Percentiles rank a stretch among this genome's conserved stretches.
These are phyloP conservation scores for Pseudotsuga menziesii DNA, from an alignment of 75 land plant species.

Conservation along the genomic window DNA sequence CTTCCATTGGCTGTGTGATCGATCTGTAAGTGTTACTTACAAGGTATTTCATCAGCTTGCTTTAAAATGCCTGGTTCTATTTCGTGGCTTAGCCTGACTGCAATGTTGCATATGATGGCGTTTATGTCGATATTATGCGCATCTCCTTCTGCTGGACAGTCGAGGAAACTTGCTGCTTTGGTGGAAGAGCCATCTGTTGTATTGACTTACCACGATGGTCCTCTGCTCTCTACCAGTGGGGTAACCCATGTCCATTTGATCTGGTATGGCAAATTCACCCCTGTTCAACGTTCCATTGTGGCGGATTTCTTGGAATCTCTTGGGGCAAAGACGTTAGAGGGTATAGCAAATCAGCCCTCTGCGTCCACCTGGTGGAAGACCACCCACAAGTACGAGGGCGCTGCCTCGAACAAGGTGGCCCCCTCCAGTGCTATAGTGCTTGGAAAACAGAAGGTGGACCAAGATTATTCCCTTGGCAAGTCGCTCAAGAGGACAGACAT, in stretches of 20 bases:
- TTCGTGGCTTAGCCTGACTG: background rate
- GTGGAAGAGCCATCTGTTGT: constrained; percentile 23
- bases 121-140: background rate
- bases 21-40: too few species aligned
- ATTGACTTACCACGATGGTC: constrained; percentile 46
- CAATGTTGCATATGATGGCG: background rate
- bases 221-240: constrained; percentile 24
- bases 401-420: background rate
- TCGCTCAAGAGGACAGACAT: constrained; percentile 16
- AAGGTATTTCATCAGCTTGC: background rate
- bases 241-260: constrained; percentile 22
- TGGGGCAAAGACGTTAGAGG: background rate
- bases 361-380: constrained; percentile 40
- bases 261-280: constrained; percentile 51
- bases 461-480: constrained; percentile 7
- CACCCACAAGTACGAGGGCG: constrained; percentile 24
- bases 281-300: constrained; percentile 35
- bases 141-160: background rate
- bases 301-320: constrained; percentile 46
- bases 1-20: background rate
- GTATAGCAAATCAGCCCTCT: constrained; percentile 18
- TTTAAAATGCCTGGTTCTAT: background rate
- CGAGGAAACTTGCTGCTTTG: constrained; percentile 14
- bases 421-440: background rate
- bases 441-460: background rate